phyloP scores from a whole-genome alignment of 2,329 filamentous ascomycete genomes.

The Fonsecaea nubica region DNA sequence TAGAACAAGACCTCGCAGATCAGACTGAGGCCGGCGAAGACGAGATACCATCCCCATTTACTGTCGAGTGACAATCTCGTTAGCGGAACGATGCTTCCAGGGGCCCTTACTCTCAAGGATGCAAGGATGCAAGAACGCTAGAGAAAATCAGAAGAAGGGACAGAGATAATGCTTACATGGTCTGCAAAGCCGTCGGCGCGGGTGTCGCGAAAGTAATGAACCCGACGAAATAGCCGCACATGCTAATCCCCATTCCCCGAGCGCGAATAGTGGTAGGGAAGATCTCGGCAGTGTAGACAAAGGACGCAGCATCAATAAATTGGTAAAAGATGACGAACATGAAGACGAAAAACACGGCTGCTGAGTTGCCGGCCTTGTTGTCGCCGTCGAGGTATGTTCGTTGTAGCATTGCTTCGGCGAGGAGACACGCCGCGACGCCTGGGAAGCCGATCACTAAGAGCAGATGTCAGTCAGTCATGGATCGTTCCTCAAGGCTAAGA shows the following conservation, averaged over 20 bases:
- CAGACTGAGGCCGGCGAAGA: conserved; percentile 29
- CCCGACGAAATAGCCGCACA: conserved; percentile 25
- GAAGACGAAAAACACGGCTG: conserved; percentile 50
- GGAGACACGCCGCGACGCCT: conserved; percentile 36
- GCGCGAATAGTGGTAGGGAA: conserved; percentile 24
- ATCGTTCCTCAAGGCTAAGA: too few species aligned
- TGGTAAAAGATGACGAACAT: conserved; percentile 48
- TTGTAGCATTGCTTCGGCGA: conserved; percentile 47
- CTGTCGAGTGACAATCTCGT: neutral
- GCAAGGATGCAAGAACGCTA: neutral
- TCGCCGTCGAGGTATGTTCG: conserved; percentile 45
- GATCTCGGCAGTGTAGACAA: conserved; percentile 42
- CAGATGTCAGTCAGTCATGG: too few species aligned
- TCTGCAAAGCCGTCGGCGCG: conserved; percentile 1
- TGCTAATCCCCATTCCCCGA: conserved; percentile 22
- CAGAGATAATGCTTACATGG: neutral
- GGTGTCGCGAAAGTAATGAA: conserved; percentile 21
- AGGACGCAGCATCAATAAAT: conserved; percentile 52
- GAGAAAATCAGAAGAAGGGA: too few species aligned
- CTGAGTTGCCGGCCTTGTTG: conserved; percentile 45
- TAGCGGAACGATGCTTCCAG: too few species aligned
- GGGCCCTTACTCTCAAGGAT: too few species aligned
- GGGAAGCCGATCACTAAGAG: too few species aligned
- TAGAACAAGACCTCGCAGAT: conserved; percentile 14
- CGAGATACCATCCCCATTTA: conserved; percentile 37